Evolutionary conservation across 176 grass and related monocot genomes (phyloP).

Genomic region (Ensete glaucum): DNA sequence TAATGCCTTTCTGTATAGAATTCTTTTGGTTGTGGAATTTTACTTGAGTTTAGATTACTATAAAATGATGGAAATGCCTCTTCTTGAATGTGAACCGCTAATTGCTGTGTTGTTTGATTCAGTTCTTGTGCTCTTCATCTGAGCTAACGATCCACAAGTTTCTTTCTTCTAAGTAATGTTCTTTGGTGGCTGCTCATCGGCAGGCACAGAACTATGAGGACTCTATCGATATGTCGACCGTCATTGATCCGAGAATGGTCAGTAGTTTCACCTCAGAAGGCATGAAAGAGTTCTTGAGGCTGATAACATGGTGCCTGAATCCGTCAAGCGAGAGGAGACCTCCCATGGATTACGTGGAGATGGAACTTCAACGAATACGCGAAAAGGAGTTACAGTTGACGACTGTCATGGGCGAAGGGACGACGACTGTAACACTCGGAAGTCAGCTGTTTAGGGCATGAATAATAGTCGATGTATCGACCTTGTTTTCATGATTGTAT

Average conservation of each 20-base stretch:
- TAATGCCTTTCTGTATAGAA: not conserved
- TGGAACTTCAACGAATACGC: constrained; percentile 62
- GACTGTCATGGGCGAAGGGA: constrained; percentile 43
- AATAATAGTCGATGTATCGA: not conserved
- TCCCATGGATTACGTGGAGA: constrained; percentile 61
- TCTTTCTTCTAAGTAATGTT: not conserved
- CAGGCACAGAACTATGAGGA: constrained; percentile 62
- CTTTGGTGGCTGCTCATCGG: not conserved
- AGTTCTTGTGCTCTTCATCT: too few relatives aligned
- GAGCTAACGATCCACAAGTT: not conserved
- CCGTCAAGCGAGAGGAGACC: constrained; percentile 40
- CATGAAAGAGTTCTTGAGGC: constrained; percentile 59
- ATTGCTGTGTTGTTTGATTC: not conserved
- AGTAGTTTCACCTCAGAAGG: constrained; percentile 53
- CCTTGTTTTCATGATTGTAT: not conserved
- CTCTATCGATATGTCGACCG: constrained; percentile 32
- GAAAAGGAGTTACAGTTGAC: constrained; percentile 79
- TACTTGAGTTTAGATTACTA: too few relatives aligned
- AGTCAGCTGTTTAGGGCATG: constrained; percentile 72
- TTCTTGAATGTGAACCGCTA: too few relatives aligned
- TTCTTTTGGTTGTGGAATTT: not conserved
- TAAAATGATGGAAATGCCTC: too few relatives aligned
- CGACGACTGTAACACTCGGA: constrained; percentile 75
- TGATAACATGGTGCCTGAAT: constrained; percentile 71
- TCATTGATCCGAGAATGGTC: constrained; percentile 51